phyloP scores from a whole-genome alignment of 768 basidiomycete species.

The Lentinula detonsa region DNA sequence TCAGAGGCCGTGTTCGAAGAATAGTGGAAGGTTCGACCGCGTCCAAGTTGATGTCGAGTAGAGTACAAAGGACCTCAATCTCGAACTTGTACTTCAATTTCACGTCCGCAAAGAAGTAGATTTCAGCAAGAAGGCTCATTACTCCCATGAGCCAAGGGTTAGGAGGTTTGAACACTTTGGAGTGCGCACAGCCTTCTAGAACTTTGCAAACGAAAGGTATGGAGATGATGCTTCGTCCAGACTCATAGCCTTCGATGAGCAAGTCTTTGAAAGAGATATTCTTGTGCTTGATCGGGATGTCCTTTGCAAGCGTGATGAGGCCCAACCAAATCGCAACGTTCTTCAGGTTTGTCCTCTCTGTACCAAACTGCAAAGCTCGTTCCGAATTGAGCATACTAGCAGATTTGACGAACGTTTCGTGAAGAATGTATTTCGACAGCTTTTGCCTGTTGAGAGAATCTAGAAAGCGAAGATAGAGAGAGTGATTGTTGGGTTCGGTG shows the following conservation, averaged over 20 bases:
- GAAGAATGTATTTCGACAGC: conserved; percentile 75
- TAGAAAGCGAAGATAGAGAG: conserved; percentile 89
- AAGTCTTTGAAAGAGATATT: conserved; percentile 97
- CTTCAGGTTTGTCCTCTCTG: conserved; percentile 85
- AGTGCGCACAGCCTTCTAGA: conserved; percentile 83
- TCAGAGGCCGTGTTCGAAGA: conserved; percentile 68
- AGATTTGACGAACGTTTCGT: conserved; percentile 91
- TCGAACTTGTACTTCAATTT: conserved; percentile 98
- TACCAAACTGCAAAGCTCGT: conserved; percentile 75
- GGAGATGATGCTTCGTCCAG: conserved; percentile 82
- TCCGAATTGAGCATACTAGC: conserved; percentile 86
- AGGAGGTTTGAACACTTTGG: conserved; percentile 90
- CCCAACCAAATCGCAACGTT: conserved; percentile 96
- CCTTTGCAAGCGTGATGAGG: conserved; percentile 84
- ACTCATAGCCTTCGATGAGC: conserved; percentile 94
- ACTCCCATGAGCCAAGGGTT: conserved; percentile 99
- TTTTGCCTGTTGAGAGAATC: conserved; percentile 69
- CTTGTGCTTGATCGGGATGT: conserved; percentile 88
- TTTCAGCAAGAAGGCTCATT: conserved; percentile 82
- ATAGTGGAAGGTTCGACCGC: conserved; percentile 78
- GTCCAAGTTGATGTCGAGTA: conserved; percentile 82
- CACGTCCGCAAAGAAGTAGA: conserved; percentile 96
- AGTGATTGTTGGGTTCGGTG: conserved; percentile 96
- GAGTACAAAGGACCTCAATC: conserved; percentile 94
- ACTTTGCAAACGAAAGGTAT: conserved; percentile 99